A percentile compares a stretch with the other conserved stretches of the same genome.
phyloP scores from a whole-genome alignment of 192 early-diverging fungal species.

The Endogone sp. region DNA sequence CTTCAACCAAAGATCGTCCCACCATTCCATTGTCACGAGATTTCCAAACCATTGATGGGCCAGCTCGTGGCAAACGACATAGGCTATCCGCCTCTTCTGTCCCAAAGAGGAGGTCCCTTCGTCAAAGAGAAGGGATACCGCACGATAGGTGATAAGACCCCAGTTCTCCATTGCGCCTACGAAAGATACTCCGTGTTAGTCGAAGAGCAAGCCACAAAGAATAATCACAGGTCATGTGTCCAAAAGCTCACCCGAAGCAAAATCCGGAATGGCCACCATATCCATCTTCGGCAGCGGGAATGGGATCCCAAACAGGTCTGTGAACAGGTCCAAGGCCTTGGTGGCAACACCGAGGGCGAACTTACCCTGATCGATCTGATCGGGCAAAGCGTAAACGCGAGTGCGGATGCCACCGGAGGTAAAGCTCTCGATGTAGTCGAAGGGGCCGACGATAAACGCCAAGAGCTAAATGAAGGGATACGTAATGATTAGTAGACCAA shows the following conservation, averaged over 20 bases:
- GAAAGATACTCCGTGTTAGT: background rate
- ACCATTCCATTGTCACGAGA: conserved; percentile 76
- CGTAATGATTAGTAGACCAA: background rate
- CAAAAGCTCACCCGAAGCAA: conserved; percentile 48
- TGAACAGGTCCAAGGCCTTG: conserved; percentile 51
- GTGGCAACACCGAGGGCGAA: conserved; percentile 71
- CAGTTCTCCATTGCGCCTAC: conserved; percentile 86
- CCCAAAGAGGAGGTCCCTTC: conserved; percentile 44
- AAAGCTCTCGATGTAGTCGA: conserved; percentile 71
- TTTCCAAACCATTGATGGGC: conserved; percentile 88
- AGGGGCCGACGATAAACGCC: conserved; percentile 70
- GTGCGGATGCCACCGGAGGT: conserved; percentile 32
- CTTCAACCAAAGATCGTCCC: conserved; percentile 78
- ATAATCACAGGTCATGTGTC: background rate
- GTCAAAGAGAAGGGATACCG: conserved; percentile 60
- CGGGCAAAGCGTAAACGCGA: conserved; percentile 68
- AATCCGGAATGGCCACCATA: conserved; percentile 76
- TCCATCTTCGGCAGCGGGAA: conserved; percentile 77
- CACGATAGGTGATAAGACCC: conserved; percentile 78
- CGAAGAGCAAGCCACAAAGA: background rate
- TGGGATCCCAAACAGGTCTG: conserved; percentile 61
- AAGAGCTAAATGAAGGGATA: conserved; percentile 35
- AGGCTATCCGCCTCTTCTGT: conserved; percentile 61
- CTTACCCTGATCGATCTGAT: conserved; percentile 53
- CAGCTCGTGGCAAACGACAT: conserved; percentile 76